Base-by-base conservation (phyloP, 306 rosid genomes). In the Nissolia schottii region DNA sequence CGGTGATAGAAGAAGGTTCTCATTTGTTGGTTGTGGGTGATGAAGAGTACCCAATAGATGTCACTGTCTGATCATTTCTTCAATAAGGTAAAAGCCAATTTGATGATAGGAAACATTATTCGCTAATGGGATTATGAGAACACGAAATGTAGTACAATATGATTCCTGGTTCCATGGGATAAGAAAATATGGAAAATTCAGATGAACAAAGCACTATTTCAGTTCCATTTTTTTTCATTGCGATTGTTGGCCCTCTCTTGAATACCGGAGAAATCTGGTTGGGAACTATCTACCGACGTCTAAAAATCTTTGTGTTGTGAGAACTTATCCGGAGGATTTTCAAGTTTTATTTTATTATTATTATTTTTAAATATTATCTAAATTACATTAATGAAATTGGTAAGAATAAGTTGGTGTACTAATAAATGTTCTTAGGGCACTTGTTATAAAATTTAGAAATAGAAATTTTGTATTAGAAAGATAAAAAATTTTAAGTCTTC, bases 1-100 rank as follows among this genome's bases (percentile, higher is more conserved):
- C 77, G 91, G 84, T 88, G 13, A 74, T 94, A 20, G 96, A 89
- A 79, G 84, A 90, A 83, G 97, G 97, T 53, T 89, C 91, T 45
- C 82, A 84, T 72, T 18, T 83, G 41, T 84, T 94, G 85, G 59
- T 76, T 32, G 96, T 89, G 6, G 99, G 91, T 59, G 91, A 94
- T 70, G 84, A 46, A 64, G 89, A 91, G 60, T 68, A 81, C 80
- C 90, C 86, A n/a, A 57, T 95, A n/a, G 77, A 87, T 59, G 24
- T 89, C 62, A 20, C 70, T 40, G 70, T 91, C 57, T 94, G 86
- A 89, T 64, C 25, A 61, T 73, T n/a, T 77, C 64, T 73, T 78
- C 60, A 68, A 62, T 37, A 60, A n/a, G 67, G 23, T 12, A 48
- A 34, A n/a, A 20, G 37, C 16, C 27, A 23, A 25, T 45, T 38